Evolutionary conservation across 768 basidiomycete species (phyloP), one percentile per base, ranked within the genome.

Genomic region (Hypsizygus marmoreus): DNA sequence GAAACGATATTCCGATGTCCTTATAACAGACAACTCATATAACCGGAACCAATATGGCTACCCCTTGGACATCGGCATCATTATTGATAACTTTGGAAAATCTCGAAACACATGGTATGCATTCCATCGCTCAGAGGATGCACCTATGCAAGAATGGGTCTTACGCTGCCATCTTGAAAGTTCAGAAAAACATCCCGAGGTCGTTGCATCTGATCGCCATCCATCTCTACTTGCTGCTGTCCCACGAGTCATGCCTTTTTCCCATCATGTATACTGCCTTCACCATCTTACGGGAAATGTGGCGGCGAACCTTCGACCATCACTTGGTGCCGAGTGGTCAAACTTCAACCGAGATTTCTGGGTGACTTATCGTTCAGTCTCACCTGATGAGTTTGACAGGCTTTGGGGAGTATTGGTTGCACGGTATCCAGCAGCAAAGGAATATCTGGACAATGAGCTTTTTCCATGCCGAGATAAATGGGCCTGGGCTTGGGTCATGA

Each of bases 21-120:
- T 70, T 7, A 60, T 70, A 29, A 65, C 58, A 43, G 65, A 70
- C 47, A 59, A 60, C 39, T 55, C 63, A 6, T 61, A 67, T 45
- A 61, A 63, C 22, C 57, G 54, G 0, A 61, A 61, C 35, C 40
- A 53, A 24, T 54, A 57, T 46, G 57, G 57, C 4, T 65, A 60
- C 38, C 58, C 66, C 1, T 45, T 70, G 8, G 56, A 60, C 37
- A 64, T 65, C 37, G 66, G 62, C 0, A 59, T 70, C 13, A 43
- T 57, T n/a, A 62, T 69, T 42, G 62, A 70, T 40, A 49, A 54
- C 20, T 49, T 47, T 40, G 50, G 53, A 13, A 19, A 14, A 0
- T 61, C 60, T 4, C 52, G 59, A 12, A 68, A 66, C 45, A 40
- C 55, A 6, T 63, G 58, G 61, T 65, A 62, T 47, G 57, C 53